A percentile compares a stretch with the other conserved stretches of the same genome.
phyloP scores from a whole-genome alignment of 2,329 filamentous ascomycete genomes.

The Diplodia intermedia region DNA sequence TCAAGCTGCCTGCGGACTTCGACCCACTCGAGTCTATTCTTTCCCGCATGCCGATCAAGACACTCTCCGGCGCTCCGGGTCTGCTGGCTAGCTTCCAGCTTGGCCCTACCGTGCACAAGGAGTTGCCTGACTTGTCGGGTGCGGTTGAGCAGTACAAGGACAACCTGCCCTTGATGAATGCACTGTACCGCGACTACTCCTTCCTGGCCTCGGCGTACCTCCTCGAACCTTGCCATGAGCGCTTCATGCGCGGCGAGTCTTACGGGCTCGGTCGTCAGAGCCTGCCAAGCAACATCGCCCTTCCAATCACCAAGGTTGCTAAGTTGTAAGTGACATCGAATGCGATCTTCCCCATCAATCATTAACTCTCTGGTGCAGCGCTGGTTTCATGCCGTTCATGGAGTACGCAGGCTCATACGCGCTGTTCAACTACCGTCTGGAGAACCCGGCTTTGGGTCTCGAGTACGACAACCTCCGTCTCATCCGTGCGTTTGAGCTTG shows the following conservation, averaged over 20 bases:
- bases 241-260: slow-evolving; percentile 66
- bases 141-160: slow-evolving; percentile 73
- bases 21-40: slow-evolving; percentile 74
- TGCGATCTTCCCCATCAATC: neutral
- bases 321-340: slow-evolving; percentile 73
- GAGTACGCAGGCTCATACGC: slow-evolving; percentile 74
- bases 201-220: slow-evolving; percentile 90
- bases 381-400: slow-evolving; percentile 90
- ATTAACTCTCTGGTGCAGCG: slow-evolving; percentile 46
- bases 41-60: slow-evolving; percentile 80
- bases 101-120: slow-evolving; percentile 74
- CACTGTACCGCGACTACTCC: slow-evolving; percentile 88
- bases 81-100: slow-evolving; percentile 77
- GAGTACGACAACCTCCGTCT: slow-evolving; percentile 74
- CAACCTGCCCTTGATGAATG: slow-evolving; percentile 81
- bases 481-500: slow-evolving; percentile 89
- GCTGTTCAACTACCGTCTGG: slow-evolving; percentile 69
- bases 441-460: slow-evolving; percentile 60
- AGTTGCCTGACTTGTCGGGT: slow-evolving; percentile 77
- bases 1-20: slow-evolving; percentile 74
- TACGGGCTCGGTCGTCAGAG: slow-evolving; percentile 80
- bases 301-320: slow-evolving; percentile 82
- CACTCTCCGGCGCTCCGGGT: slow-evolving; percentile 73
- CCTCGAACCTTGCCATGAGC: slow-evolving; percentile 87
- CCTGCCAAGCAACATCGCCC: slow-evolving; percentile 76